Conservation (phyloP, 75 land plant genomes). For the Picea glauca region DNA sequence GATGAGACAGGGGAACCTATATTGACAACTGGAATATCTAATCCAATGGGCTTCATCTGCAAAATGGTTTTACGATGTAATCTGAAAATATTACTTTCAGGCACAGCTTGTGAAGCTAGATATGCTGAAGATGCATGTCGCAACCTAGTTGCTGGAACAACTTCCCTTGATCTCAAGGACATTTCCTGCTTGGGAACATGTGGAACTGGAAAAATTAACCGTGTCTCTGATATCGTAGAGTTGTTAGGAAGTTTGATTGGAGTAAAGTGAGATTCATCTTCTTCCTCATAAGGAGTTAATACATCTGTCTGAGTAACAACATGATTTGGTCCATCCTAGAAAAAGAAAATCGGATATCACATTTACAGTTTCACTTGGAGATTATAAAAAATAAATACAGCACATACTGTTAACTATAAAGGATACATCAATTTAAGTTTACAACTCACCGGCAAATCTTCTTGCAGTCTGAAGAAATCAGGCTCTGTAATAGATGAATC, state of each 20-base stretch:
- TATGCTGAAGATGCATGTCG: neutral
- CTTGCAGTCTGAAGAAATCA: slow-evolving; percentile 60
- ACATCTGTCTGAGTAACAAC: slow-evolving; percentile 32
- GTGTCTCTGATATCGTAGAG: slow-evolving; percentile 26
- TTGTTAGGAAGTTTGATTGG: slow-evolving; percentile 17
- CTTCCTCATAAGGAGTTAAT: slow-evolving; percentile 41
- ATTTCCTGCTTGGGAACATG: slow-evolving; percentile 38
- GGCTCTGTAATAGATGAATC: slow-evolving; percentile 66
- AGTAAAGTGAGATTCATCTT: slow-evolving; percentile 23
- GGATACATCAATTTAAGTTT: neutral
- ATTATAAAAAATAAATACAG: neutral
- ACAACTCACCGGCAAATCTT: slow-evolving; percentile 61
- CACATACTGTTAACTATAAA: neutral
- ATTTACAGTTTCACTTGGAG: neutral
- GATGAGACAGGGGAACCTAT: slow-evolving; percentile 6
- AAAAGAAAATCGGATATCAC: slow-evolving; percentile 1
- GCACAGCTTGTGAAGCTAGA: neutral
- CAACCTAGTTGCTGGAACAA: neutral
- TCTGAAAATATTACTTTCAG: neutral
- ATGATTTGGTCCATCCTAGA: slow-evolving; percentile 60
- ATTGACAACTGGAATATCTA: neutral
- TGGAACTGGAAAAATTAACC: slow-evolving; percentile 37
- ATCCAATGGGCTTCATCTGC: slow-evolving; percentile 13
- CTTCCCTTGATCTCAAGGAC: neutral
- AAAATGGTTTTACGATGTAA: neutral